A percentile compares a stretch with the other conserved stretches of the same genome.
Evolutionary conservation across 2,329 filamentous ascomycete genomes (phyloP).

Genomic region (Fusarium abutilonis): DNA sequence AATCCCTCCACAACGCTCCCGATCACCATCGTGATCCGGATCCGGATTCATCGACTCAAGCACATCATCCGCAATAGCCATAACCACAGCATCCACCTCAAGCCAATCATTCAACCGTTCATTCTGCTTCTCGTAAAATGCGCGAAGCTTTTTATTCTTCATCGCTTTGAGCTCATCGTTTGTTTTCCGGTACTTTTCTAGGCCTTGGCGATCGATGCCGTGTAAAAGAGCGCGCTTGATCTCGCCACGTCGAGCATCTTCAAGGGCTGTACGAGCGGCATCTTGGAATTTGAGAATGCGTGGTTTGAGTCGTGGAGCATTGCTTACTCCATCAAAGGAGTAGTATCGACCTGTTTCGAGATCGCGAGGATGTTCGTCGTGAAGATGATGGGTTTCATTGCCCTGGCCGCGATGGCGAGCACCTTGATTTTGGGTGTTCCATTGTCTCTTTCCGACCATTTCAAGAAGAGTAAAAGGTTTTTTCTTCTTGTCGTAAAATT

Average conservation of each 20-base stretch:
- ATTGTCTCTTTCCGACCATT: constrained; percentile 41
- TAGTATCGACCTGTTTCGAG: constrained; percentile 34
- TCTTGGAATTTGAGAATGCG: constrained; percentile 54
- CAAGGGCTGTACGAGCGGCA: constrained; percentile 45
- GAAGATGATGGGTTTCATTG: constrained; percentile 14
- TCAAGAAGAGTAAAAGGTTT: neutral
- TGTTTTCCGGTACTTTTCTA: constrained; percentile 47
- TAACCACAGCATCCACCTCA: constrained; percentile 49
- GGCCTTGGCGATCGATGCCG: constrained; percentile 44
- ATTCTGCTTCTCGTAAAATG: constrained; percentile 48
- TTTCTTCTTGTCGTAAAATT: neutral
- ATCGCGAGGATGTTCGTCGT: constrained; percentile 36
- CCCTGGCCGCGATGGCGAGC: constrained; percentile 20
- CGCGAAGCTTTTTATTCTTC: constrained; percentile 44
- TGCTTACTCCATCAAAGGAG: constrained; percentile 1
- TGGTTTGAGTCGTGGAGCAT: constrained; percentile 22
- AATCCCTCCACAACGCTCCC: constrained; percentile 46
- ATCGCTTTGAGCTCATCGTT: constrained; percentile 45
- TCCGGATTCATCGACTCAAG: constrained; percentile 51
- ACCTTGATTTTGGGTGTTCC: constrained; percentile 7
- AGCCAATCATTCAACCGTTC: constrained; percentile 49
- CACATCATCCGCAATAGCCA: constrained; percentile 49
- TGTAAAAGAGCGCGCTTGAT: constrained; percentile 47
- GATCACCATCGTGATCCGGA: constrained; percentile 49
- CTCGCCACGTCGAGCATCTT: constrained; percentile 46